Conservation (phyloP, 306 rosid species). For the Malus asiatica region DNA sequence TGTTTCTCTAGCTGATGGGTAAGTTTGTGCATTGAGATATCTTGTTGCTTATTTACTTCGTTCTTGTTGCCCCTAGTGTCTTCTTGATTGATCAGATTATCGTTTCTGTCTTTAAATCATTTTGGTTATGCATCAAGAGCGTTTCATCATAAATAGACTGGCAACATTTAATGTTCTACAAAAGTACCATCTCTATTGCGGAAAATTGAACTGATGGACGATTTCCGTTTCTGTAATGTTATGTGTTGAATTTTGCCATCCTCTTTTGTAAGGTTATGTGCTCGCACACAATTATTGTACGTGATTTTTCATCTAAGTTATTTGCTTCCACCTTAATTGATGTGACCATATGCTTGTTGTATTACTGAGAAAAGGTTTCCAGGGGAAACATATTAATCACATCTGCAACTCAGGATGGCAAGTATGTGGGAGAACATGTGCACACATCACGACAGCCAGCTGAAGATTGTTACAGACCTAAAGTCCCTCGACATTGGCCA, state of each 20-base stretch:
- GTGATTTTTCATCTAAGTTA: background rate
- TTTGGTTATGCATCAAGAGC: slow-evolving; percentile 5
- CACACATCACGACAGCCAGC: slow-evolving; percentile 51
- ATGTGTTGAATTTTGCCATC: background rate
- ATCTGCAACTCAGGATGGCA: slow-evolving; percentile 50
- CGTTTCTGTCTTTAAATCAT: slow-evolving; percentile 3
- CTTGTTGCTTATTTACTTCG: background rate
- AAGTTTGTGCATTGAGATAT: slow-evolving; percentile 21
- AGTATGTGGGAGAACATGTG: slow-evolving; percentile 72
- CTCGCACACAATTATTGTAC: background rate
- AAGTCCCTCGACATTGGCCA: slow-evolving; percentile 53
- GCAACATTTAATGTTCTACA: background rate
- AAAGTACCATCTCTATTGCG: background rate
- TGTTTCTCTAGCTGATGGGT: slow-evolving; percentile 60
- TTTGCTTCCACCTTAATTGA: background rate
- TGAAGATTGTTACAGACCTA: slow-evolving; percentile 43
- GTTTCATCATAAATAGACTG: background rate
- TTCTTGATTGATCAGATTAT: background rate
- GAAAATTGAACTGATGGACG: slow-evolving; percentile 1
- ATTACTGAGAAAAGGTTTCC: background rate
- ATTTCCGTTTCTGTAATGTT: background rate
- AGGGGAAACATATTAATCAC: slow-evolving; percentile 10
- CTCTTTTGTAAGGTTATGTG: background rate
- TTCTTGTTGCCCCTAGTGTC: background rate
- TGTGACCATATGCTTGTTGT: background rate